Conservation (phyloP, 2,329 filamentous ascomycete species). For the Pseudofabraea citricarpa region DNA sequence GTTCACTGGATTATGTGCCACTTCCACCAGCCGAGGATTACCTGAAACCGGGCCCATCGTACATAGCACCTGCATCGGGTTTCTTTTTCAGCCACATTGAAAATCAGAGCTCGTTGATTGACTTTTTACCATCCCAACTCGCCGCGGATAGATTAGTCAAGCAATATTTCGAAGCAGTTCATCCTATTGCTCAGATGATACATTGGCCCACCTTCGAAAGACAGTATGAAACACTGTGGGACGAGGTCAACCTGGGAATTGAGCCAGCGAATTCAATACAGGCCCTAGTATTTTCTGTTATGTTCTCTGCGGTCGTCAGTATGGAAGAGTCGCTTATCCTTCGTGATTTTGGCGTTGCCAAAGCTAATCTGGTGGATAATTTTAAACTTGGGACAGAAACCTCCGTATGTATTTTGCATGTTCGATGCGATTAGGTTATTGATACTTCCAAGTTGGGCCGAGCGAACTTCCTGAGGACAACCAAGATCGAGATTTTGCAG, state of each 20-base stretch:
- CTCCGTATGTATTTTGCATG: no score
- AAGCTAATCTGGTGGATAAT: constrained; percentile 52
- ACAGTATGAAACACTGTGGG: constrained; percentile 63
- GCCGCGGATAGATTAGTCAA: constrained; percentile 57
- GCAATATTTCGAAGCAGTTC: constrained; percentile 65
- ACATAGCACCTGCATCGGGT: constrained; percentile 62
- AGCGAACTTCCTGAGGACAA: constrained; percentile 68
- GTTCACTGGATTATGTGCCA: constrained; percentile 5
- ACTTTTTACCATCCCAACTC: constrained; percentile 54
- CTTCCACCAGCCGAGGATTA: constrained; percentile 38
- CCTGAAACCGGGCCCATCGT: constrained; percentile 59
- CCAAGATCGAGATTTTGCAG: constrained; percentile 69
- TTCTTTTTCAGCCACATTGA: constrained; percentile 58
- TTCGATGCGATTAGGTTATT: no score
- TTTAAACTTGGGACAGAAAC: constrained; percentile 64
- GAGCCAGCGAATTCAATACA: constrained; percentile 62
- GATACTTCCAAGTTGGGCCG: constrained; percentile 43
- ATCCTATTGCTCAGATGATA: constrained; percentile 62
- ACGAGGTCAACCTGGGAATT: constrained; percentile 49
- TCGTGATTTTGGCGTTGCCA: constrained; percentile 50
- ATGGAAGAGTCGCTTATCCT: constrained; percentile 50
- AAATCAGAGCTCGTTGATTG: constrained; percentile 46
- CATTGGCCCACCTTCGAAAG: constrained; percentile 64
- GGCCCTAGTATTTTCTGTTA: constrained; percentile 62
- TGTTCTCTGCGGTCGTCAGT: constrained; percentile 66